Percentiles rank a stretch among this genome's conserved stretches.
Conservation (phyloP, 2,329 filamentous ascomycete species). For the Fusarium sp. region DNA sequence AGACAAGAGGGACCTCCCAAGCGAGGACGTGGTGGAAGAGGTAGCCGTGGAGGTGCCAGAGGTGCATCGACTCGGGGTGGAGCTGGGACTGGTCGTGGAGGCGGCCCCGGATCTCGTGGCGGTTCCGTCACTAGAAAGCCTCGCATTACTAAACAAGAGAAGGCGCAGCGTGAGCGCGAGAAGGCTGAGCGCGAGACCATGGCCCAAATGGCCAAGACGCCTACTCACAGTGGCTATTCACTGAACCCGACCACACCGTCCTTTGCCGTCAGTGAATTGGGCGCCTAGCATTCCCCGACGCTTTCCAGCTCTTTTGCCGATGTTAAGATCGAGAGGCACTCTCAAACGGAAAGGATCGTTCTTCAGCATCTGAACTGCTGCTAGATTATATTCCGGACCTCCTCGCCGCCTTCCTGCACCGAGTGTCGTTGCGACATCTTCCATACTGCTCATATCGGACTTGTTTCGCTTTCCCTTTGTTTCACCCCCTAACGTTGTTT, state of each 20-base stretch:
- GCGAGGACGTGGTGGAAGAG: constrained; percentile 68
- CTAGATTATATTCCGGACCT: background rate
- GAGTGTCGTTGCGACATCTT: background rate
- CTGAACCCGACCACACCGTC: constrained; percentile 54
- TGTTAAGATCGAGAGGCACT: background rate
- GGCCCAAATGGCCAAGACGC: constrained; percentile 56
- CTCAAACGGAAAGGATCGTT: background rate
- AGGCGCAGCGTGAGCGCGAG: constrained; percentile 82
- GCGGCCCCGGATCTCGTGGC: constrained; percentile 77
- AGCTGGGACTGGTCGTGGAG: constrained; percentile 58
- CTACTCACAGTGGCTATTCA: constrained; percentile 52
- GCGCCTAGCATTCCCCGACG: constrained; percentile 42
- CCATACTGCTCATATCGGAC: background rate
- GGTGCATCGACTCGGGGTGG: constrained; percentile 71
- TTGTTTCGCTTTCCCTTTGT: constrained; percentile 22
- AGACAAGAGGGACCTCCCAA: constrained; percentile 81
- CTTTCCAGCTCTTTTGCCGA: background rate
- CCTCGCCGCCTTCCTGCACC: background rate
- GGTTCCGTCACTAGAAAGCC: constrained; percentile 82
- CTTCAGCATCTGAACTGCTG: background rate
- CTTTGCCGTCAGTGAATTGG: constrained; percentile 54
- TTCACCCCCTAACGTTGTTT: constrained; percentile 24
- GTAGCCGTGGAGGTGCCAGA: constrained; percentile 66
- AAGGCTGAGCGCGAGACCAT: constrained; percentile 77
- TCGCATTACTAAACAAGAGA: constrained; percentile 86